A percentile compares a stretch with the other conserved stretches of the same genome.
phyloP scores from a whole-genome alignment of 1,284 basidiomycete species.

The Cutaneotrichosporon spelunceum region DNA sequence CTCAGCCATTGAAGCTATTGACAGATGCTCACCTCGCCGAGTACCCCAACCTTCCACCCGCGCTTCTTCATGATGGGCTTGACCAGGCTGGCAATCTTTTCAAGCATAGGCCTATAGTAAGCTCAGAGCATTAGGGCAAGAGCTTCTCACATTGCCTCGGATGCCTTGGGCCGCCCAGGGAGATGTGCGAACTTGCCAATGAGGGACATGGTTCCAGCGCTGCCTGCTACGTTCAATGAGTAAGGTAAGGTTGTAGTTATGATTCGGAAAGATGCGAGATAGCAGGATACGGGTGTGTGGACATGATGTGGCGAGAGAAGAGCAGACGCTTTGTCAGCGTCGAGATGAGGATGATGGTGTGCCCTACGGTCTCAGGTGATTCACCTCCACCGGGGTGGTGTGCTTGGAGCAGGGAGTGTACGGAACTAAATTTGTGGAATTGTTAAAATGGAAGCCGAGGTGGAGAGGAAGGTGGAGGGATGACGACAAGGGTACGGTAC shows the following conservation, averaged over 20 bases:
- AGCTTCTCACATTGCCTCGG: constrained; percentile 47
- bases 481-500: no score
- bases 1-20: neutral
- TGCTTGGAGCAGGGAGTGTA: no score
- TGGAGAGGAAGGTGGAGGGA: no score
- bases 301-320: neutral
- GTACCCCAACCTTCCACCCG: constrained; percentile 71
- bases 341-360: neutral
- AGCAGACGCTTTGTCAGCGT: constrained; percentile 6
- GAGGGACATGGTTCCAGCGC: constrained; percentile 23
- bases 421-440: neutral
- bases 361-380: neutral
- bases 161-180: constrained; percentile 41
- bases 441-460: no score
- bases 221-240: neutral
- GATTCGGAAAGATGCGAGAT: neutral
- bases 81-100: constrained; percentile 72
- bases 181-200: constrained; percentile 49
- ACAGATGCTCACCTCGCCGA: constrained; percentile 59
- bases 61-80: constrained; percentile 86
- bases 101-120: constrained; percentile 55
- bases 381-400: constrained; percentile 11
- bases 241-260: neutral
- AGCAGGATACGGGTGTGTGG: neutral
- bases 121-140: neutral